Percentiles rank a stretch among this genome's conserved stretches.
Conservation (phyloP, 495 filamentous ascomycete genomes). For the Daldinia caldariorum region DNA sequence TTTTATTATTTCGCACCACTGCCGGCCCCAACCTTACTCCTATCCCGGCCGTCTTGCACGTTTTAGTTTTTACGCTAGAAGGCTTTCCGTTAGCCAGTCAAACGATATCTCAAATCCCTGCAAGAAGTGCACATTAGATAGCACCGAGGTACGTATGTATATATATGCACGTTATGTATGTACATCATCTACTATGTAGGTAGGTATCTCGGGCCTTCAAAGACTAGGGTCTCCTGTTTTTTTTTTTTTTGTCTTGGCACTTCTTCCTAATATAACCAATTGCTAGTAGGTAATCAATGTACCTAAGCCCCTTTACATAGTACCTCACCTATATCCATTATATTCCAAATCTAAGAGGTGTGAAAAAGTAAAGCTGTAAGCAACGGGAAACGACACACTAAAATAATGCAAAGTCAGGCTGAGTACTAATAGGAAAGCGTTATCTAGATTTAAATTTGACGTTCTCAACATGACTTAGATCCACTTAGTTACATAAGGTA, state of each 20-base stretch:
- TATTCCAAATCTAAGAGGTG: conserved; percentile 5
- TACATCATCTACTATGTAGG: conserved; percentile 38
- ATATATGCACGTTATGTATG: neutral
- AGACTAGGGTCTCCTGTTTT: conserved; percentile 21
- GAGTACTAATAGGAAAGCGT: conserved; percentile 21
- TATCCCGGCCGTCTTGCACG: conserved; percentile 31
- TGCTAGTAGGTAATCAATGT: conserved; percentile 16
- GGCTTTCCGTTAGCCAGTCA: conserved; percentile 26
- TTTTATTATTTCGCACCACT: conserved; percentile 18
- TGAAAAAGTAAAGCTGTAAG: neutral
- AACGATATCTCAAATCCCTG: conserved; percentile 26
- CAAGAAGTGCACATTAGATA: neutral
- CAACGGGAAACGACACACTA: conserved; percentile 1
- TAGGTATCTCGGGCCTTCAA: conserved; percentile 24
- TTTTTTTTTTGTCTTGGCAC: conserved; percentile 31
- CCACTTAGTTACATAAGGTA: conserved; percentile 27
- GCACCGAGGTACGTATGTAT: neutral
- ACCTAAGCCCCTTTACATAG: conserved; percentile 30
- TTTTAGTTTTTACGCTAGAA: conserved; percentile 4
- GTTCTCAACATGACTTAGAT: conserved; percentile 11
- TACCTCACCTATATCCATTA: conserved; percentile 2
- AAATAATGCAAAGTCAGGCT: conserved; percentile 8
- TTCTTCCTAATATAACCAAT: conserved; percentile 12
- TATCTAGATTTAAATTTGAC: conserved; percentile 32
- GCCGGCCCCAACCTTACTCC: conserved; percentile 27